Conservation (phyloP, 495 filamentous ascomycete genomes). For the Penicillium maclennaniae region DNA sequence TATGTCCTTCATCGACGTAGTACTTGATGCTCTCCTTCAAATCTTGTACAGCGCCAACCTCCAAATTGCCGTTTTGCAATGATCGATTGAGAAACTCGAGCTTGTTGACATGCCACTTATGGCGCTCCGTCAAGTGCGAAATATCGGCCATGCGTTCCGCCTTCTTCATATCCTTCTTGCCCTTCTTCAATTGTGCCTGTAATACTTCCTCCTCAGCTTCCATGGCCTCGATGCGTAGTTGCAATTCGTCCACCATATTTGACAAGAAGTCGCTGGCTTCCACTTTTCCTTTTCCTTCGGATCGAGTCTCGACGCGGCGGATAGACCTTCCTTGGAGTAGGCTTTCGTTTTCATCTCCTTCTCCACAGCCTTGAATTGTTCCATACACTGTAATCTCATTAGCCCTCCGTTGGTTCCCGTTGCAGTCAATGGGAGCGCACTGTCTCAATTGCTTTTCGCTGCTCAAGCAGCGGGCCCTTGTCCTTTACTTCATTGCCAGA, state of each 20-base stretch:
- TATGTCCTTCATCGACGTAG: constrained; percentile 88
- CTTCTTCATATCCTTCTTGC: constrained; percentile 78
- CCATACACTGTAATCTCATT: constrained; percentile 77
- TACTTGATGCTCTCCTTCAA: constrained; percentile 90
- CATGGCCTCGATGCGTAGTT: constrained; percentile 84
- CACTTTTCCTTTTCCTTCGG: constrained; percentile 86
- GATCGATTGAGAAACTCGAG: constrained; percentile 86
- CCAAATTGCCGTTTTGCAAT: constrained; percentile 87
- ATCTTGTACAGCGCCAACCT: constrained; percentile 76
- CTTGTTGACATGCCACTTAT: constrained; percentile 95
- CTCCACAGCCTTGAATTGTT: constrained; percentile 99
- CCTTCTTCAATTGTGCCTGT: constrained; percentile 87
- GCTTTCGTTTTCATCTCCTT: constrained; percentile 99
- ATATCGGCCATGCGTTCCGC: constrained; percentile 85
- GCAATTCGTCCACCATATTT: constrained; percentile 86
- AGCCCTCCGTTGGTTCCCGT: constrained; percentile 6
- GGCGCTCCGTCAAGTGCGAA: constrained; percentile 76
- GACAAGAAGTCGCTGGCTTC: constrained; percentile 82
- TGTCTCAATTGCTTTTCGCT: constrained; percentile 92
- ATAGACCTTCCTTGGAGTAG: constrained; percentile 95
- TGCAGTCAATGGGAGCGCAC: constrained; percentile 40
- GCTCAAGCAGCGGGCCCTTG: constrained; percentile 88
- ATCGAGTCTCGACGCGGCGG: constrained; percentile 85
- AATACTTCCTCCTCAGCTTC: constrained; percentile 88
- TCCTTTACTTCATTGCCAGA: constrained; percentile 98